Conservation (phyloP, 1,284 basidiomycete genomes). For the Ceratorhiza oryzae-sativae region DNA sequence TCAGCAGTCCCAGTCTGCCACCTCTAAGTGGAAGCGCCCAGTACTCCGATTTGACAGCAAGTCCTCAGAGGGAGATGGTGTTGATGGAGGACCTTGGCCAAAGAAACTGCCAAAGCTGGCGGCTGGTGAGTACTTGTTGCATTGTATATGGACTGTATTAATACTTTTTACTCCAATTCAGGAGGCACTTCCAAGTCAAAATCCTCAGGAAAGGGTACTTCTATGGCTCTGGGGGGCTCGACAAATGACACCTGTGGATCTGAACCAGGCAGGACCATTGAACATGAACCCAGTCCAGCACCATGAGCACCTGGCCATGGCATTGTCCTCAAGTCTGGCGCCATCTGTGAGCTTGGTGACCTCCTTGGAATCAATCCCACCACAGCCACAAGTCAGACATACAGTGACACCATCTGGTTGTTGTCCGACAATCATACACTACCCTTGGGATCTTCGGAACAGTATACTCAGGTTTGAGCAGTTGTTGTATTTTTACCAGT, state of each 20-base stretch:
- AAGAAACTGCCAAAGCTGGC: neutral
- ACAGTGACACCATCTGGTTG: neutral
- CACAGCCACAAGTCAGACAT: neutral
- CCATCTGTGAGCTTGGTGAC: neutral
- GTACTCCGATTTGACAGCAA: no score
- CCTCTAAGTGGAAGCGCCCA: no score
- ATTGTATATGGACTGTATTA: no score
- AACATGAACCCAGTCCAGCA: no score
- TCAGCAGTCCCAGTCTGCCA: no score
- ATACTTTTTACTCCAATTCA: neutral
- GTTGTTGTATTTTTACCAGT: neutral
- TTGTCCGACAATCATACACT: neutral
- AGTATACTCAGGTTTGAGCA: neutral
- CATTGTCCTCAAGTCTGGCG: neutral
- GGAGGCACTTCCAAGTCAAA: neutral
- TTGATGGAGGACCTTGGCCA: neutral
- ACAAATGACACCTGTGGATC: neutral
- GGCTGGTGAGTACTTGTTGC: slow-evolving; percentile 9
- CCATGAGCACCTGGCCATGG: neutral
- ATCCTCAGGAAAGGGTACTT: neutral
- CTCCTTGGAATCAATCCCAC: neutral
- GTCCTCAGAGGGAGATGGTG: neutral
- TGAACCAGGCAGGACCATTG: no score
- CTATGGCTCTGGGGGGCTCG: neutral
- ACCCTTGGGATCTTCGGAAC: neutral